Base-by-base conservation (phyloP, 306 rosid genomes). In the Vigna unguiculata region DNA sequence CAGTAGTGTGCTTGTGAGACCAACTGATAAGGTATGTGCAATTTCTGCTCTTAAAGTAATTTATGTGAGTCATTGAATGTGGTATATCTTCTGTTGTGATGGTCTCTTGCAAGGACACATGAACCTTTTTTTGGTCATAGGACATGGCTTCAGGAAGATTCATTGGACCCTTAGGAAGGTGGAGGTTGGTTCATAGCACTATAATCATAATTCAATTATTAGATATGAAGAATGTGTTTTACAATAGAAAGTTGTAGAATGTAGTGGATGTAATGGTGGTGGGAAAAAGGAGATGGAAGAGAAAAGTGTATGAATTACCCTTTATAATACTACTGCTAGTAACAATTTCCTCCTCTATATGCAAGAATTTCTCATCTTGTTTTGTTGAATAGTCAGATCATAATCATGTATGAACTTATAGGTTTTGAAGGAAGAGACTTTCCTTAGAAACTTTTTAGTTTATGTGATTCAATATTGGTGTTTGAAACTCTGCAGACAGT, bases 1-100 rank as follows among this genome's bases (percentile, higher is more conserved):
- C 83, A 87, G 76, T 63, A 72, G 54, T 48, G 65, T 70, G 59
- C 74, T 81, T 15, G 25, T 65, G 52, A 78, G 73, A 77, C 85
- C 86, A 43, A 84, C 70, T 55, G 90, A 85, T 57, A 85, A 82
- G 93, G 98, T 91, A 84, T 61, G 28, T 72, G 19, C 67, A 72
- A 19, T 9, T 60, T 75, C 30, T 81, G 58, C 64, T 64, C 66
- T 53, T 43, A 11, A 5, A 59, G 40, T 53, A 59, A 32, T 58
- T 17, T 32, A 32, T 15, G 14, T 28, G 5, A 2, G 19, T 59
- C 10, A 4, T 25, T 28, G 21, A 60, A 60, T 60, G 66, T 60
- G 43, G 21, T 60, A 59, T 15, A 59, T 15, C 17, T 59, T 25
- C 40, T 15, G 41, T 32, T 28, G 30, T 4, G 30, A 28, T 28